A percentile compares a stretch with the other conserved stretches of the same genome.
These are phyloP conservation scores for Chrysanthemum makinoi DNA, from an alignment of 129 eudicot species.

Conservation along the genomic window DNA sequence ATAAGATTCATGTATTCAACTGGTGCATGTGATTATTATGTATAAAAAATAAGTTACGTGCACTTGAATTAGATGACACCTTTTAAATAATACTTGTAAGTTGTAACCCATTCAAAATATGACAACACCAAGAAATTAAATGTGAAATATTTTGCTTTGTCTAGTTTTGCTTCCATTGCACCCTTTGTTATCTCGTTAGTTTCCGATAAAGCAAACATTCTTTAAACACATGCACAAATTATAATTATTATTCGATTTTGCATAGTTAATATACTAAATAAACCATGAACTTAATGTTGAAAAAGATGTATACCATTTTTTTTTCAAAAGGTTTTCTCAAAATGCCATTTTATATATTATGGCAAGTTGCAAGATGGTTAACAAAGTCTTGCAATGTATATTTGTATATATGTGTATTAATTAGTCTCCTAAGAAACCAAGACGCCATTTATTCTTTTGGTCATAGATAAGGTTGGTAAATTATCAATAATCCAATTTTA, in stretches of 20 bases:
- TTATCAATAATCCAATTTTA: conserved; percentile 4
- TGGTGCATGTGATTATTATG: neutral
- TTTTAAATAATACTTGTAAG: neutral
- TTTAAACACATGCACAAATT: neutral
- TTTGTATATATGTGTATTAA: neutral
- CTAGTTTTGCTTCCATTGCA: conserved; percentile 12
- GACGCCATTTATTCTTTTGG: neutral
- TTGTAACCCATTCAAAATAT: conserved; percentile 4
- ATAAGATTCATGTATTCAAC: neutral
- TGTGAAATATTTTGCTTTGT: conserved; percentile 25
- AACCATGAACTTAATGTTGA: neutral
- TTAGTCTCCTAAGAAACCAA: neutral
- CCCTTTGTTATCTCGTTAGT: neutral
- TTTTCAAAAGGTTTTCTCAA: too few relatives aligned
- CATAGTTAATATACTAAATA: too few relatives aligned
- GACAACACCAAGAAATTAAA: conserved; percentile 12
- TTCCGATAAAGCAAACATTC: conserved; percentile 16
- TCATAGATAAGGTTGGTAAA: conserved; percentile 13
- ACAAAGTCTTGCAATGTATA: conserved; percentile 9
- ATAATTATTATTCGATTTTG: neutral
- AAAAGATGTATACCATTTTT: too few relatives aligned
- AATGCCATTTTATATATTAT: neutral
- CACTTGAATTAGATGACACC: conserved; percentile 5
- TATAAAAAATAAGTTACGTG: neutral
- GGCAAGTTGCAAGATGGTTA: neutral